These are phyloP conservation scores for Aspergillus steynii DNA, from an alignment of 495 filamentous ascomycete genomes.

Conservation along the genomic window DNA sequence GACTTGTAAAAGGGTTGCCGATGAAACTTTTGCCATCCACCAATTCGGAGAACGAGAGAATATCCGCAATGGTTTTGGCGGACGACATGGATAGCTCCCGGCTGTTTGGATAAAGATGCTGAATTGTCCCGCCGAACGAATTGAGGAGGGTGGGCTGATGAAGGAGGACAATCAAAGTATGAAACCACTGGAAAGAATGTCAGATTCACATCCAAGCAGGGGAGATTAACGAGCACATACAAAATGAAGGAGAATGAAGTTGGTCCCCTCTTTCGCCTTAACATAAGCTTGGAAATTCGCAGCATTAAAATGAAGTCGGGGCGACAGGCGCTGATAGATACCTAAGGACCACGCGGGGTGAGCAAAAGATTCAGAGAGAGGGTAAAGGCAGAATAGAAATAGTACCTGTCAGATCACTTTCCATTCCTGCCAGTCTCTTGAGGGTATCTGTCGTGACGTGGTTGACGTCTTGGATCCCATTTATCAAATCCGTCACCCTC, in stretches of 20 bases:
- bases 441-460: conserved; percentile 72
- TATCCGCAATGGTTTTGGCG: conserved; percentile 85
- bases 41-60: conserved; percentile 74
- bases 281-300: conserved; percentile 77
- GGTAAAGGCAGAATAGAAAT: neutral
- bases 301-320: conserved; percentile 74
- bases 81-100: conserved; percentile 83
- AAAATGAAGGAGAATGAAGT: conserved; percentile 84
- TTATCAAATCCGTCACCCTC: conserved; percentile 76
- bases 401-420: conserved; percentile 67
- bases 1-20: conserved; percentile 83
- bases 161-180: conserved; percentile 79
- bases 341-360: conserved; percentile 25
- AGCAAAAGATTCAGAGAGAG: neutral
- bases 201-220: neutral
- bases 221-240: conserved; percentile 15
- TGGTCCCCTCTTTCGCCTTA: conserved; percentile 73
- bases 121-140: conserved; percentile 68
- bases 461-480: conserved; percentile 74
- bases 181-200: conserved; percentile 62
- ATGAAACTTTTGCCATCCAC: conserved; percentile 79
- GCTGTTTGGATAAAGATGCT: conserved; percentile 72
- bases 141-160: conserved; percentile 80
- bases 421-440: conserved; percentile 67
- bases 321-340: conserved; percentile 75